Percentiles rank a stretch among this genome's conserved stretches.
phyloP scores from a whole-genome alignment of 768 basidiomycete genomes.

The Mycena filopes region DNA sequence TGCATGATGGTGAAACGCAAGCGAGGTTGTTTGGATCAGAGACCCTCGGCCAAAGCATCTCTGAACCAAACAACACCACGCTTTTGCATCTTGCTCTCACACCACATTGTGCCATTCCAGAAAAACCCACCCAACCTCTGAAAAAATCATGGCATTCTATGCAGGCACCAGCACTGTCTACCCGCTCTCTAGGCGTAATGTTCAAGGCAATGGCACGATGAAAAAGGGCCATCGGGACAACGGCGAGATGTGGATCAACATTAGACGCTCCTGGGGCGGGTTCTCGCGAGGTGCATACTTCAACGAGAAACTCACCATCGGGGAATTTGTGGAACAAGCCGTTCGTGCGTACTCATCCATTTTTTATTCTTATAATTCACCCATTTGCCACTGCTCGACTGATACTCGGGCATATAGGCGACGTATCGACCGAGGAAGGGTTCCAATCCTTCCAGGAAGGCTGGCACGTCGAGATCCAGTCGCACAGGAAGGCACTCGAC shows the following conservation, averaged over 20 bases:
- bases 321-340: conserved; percentile 20
- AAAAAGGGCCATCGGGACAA: conserved; percentile 25
- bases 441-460: conserved; percentile 29
- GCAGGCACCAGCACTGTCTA: conserved; percentile 12
- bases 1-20: too few relatives aligned
- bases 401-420: conserved; percentile 12
- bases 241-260: conserved; percentile 28
- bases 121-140: too few relatives aligned
- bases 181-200: conserved; percentile 15
- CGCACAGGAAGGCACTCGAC: conserved; percentile 20
- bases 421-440: conserved; percentile 25
- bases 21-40: too few relatives aligned
- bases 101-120: too few relatives aligned
- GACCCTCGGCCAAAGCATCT: too few relatives aligned
- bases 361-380: too few relatives aligned
- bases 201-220: conserved; percentile 20
- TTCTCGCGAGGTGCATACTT: conserved; percentile 23
- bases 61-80: too few relatives aligned
- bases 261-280: conserved; percentile 20
- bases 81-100: too few relatives aligned
- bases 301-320: conserved; percentile 30
- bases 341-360: conserved; percentile 23
- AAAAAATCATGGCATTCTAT: neutral
- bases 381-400: conserved; percentile 9
- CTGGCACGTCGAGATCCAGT: conserved; percentile 27